A percentile compares a stretch with the other conserved stretches of the same genome.
Evolutionary conservation across 805 yeast species (phyloP).

Genomic region (Starmerella cellae): DNA sequence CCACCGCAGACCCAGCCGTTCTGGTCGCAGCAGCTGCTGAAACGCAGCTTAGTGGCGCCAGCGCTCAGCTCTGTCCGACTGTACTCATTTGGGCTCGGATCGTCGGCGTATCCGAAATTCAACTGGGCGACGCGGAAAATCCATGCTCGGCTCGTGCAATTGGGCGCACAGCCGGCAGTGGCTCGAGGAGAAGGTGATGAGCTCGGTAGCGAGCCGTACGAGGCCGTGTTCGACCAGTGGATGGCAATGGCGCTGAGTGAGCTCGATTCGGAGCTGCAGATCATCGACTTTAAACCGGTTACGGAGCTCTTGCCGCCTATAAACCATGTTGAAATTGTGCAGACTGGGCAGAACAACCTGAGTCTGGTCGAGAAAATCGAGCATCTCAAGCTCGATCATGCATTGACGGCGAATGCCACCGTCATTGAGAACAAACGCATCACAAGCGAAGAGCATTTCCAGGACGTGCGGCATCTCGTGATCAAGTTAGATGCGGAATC

Average conservation of each 20-base stretch:
- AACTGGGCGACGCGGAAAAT: constrained; percentile 79
- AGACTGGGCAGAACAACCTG: neutral
- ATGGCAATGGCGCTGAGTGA: constrained; percentile 28
- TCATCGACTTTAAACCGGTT: constrained; percentile 1
- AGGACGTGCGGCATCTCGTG: constrained; percentile 63
- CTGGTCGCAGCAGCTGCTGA: constrained; percentile 57
- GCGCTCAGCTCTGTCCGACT: constrained; percentile 49
- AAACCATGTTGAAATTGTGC: neutral
- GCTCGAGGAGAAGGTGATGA: constrained; percentile 85
- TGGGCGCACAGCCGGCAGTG: constrained; percentile 65
- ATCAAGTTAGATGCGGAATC: constrained; percentile 28
- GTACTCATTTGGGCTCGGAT: constrained; percentile 83
- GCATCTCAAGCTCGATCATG: neutral
- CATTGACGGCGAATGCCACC: constrained; percentile 29
- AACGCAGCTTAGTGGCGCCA: constrained; percentile 48
- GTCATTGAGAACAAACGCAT: constrained; percentile 44
- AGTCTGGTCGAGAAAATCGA: neutral
- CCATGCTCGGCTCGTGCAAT: constrained; percentile 61
- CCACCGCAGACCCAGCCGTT: constrained; percentile 65
- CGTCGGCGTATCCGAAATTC: constrained; percentile 76
- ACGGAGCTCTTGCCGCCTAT: constrained; percentile 15
- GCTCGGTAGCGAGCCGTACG: constrained; percentile 54
- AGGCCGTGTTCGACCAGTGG: constrained; percentile 68
- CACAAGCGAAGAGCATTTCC: constrained; percentile 65
- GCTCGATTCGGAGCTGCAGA: constrained; percentile 12